Base-by-base conservation (phyloP, 306 rosid genomes). In the Quercus wislizeni region DNA sequence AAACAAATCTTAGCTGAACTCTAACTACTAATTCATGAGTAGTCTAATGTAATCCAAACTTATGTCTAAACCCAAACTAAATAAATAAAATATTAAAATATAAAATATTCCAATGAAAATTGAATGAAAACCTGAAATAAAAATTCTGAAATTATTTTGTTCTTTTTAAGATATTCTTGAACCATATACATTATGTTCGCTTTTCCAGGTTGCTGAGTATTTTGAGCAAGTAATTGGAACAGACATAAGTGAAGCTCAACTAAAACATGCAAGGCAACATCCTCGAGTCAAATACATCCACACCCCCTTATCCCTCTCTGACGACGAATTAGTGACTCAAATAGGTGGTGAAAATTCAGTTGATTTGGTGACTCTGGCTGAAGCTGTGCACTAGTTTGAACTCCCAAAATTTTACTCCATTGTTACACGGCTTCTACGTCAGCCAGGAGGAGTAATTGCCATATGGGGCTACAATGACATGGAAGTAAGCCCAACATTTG, bases 351-450 rank as follows among this genome's bases (percentile, higher is more conserved):
- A 86, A 49, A 76, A 86, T 30, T 27, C 82, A 5, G 76, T 86
- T 5, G 83, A 85, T 69, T 77, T 85, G 54, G 30, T 78, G 1
- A 69, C 74, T 2, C 74, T 78, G 14, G 87, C 87, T 19, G 78
- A 80, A 51, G 84, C 85, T 5, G 85, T 81, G 11, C 87, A 84
- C 19, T 84, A 85, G 87, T 84, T 84, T 54, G 87, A 84, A 49
- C 85, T 84, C 41, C 80, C 85, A 21, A 43, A 43, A 31, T 77
- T 81, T 65, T 84, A 81, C 80, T 55, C 80, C 27, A 80, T 81
- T 6, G 80, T 55, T 11, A 27, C 55, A 0, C 88, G 78, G 25
- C 74, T 80, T 61, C 69, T 80, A 61, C 75, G 82, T 20, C 80
- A 84, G 43, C 87, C 75, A 3, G 87, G 87, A 57, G 85, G 85